Base-by-base conservation (phyloP, 768 basidiomycete species). In the Macrolepiota albuminosa region DNA sequence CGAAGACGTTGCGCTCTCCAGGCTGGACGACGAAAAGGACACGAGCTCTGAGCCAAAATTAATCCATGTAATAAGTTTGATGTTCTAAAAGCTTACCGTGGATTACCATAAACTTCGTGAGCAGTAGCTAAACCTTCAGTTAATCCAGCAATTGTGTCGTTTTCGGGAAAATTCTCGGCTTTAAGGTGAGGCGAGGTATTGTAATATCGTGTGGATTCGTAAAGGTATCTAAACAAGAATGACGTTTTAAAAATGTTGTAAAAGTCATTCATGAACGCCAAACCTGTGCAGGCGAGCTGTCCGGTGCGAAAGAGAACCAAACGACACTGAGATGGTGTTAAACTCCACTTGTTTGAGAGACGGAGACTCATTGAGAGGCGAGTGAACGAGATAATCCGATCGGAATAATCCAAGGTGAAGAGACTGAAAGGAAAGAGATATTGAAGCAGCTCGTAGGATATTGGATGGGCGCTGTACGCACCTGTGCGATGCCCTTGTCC, bases 311-410 rank as follows among this genome's bases (percentile, higher is more conserved):
- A 98, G 77, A 1, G 86, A 68, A 0, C 94, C 96, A 70, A 98
- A 96, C 0, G 94, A 95, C 0, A 88, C 84, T 2, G 95, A 93
- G 63, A 98, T 95, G 9, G 96, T 97, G 70, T 99, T 99, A 75
- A 98, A 97, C 71, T 99, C 96, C 45, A 98, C 96, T 73, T 99
- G 96, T 70, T 95, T 96, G 63, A 99, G 72, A 6, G 75, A 72
- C 14, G 77, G 67, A 3, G 68, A 56, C 39, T 76, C 68, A 33
- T 74, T 68, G 4, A 64, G 61, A 0, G 78, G 77, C 8, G 78
- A 72, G 64, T 99, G 93, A 24, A 98, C 74, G 34, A 98, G 78
- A 73, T 98, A 99, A 75, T 99, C 96, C 10, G 95, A 97, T 57
- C 96, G 82, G 74, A 96, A 97, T 21, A 99, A 74, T 21, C 95